phyloP scores from a whole-genome alignment of 1,284 basidiomycete species.

The Puccinia sorghi region DNA sequence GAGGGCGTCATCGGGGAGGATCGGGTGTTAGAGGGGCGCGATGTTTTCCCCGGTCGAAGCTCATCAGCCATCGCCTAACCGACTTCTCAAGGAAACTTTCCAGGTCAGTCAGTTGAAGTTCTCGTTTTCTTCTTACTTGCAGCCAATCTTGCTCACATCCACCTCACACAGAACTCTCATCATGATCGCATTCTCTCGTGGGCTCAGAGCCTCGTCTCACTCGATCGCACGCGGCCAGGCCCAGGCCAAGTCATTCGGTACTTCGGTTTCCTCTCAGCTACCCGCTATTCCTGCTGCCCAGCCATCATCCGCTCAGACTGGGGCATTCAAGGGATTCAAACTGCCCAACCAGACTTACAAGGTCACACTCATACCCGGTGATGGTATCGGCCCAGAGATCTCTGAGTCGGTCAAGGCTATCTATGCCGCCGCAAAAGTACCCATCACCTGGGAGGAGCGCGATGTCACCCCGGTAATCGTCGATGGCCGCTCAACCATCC shows the following conservation, averaged over 20 bases:
- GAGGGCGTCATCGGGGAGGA: not conserved
- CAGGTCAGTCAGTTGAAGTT: too few relatives aligned
- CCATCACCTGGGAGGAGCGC: slow-evolving; percentile 98
- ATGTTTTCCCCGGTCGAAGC: too few relatives aligned
- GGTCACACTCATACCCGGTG: slow-evolving; percentile 87
- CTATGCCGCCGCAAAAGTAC: slow-evolving; percentile 88
- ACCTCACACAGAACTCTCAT: not conserved
- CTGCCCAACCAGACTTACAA: slow-evolving; percentile 69
- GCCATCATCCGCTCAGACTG: not conserved
- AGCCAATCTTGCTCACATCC: too few relatives aligned
- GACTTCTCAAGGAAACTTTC: too few relatives aligned
- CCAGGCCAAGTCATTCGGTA: not conserved
- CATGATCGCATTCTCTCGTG: slow-evolving; percentile 5
- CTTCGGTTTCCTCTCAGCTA: not conserved
- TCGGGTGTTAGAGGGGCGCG: not conserved
- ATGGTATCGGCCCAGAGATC: slow-evolving; percentile 98
- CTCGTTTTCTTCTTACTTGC: too few relatives aligned
- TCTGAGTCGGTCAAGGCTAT: slow-evolving; percentile 93
- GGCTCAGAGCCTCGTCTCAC: slow-evolving; percentile 9
- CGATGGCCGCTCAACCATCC: slow-evolving; percentile 95
- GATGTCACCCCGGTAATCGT: slow-evolving; percentile 91
- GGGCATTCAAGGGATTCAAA: slow-evolving; percentile 24
- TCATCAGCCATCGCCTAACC: too few relatives aligned
- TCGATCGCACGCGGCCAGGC: slow-evolving; percentile 1
- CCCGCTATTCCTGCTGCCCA: not conserved